Evolutionary conservation across 129 eudicot species (phyloP).

Genomic region (Smallanthus sonchifolius): DNA sequence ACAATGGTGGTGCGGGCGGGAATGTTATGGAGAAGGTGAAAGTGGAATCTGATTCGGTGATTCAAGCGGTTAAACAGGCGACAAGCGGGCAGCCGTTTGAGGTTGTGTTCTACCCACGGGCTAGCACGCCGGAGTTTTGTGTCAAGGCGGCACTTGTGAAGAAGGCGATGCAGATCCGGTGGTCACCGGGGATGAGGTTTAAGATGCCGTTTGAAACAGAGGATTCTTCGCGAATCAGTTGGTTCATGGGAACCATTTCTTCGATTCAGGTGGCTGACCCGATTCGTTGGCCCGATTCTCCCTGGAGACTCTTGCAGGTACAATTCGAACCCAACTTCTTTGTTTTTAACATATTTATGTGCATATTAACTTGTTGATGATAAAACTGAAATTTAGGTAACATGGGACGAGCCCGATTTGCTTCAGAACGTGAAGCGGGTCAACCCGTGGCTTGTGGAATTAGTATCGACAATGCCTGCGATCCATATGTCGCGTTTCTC

Average conservation of each 20-base stretch:
- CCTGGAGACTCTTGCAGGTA: conserved; percentile 99
- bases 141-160: conserved; percentile 76
- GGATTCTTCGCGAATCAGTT: conserved; percentile 90
- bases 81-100: conserved; percentile 64
- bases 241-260: conserved; percentile 98
- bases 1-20: conserved; percentile 23
- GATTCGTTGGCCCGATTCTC: conserved; percentile 93
- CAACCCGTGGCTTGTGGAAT: conserved; percentile 93
- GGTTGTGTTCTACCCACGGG: conserved; percentile 82
- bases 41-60: conserved; percentile 61
- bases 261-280: conserved; percentile 85
- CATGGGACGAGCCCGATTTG: conserved; percentile 98
- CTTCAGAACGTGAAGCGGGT: conserved; percentile 94
- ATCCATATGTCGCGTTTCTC: conserved; percentile 88
- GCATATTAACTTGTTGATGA: not conserved
- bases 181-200: conserved; percentile 97
- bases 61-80: conserved; percentile 72
- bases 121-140: conserved; percentile 93
- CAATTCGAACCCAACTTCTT: not conserved
- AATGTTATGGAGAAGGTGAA: conserved; percentile 35
- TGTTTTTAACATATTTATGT: not conserved
- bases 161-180: conserved; percentile 77
- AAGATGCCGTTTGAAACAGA: conserved; percentile 98
- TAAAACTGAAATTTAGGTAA: conserved; percentile 42
- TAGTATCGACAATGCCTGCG: conserved; percentile 83